phyloP scores from a whole-genome alignment of 2,329 filamentous ascomycete species.

The Botrytis deweyae region DNA sequence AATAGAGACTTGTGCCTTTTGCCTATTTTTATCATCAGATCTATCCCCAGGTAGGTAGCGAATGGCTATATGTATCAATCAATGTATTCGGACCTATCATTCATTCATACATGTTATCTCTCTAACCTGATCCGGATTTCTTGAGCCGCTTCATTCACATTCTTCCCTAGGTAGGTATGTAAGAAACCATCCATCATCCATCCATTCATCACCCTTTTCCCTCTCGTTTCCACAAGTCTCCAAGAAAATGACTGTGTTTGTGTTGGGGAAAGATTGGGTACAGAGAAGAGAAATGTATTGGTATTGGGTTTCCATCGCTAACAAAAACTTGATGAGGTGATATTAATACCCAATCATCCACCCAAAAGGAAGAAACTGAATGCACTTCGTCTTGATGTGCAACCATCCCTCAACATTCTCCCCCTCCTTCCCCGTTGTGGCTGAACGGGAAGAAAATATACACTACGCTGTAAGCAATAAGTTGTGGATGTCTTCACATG shows the following conservation, averaged over 20 bases:
- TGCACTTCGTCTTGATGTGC: background rate
- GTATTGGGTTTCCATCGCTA: background rate
- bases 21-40: background rate
- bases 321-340: constrained; percentile 18
- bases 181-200: too few relatives aligned
- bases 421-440: background rate
- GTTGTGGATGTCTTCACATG: constrained; percentile 8
- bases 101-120: background rate
- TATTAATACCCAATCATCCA: constrained; percentile 9
- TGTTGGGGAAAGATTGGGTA: background rate
- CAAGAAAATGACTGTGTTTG: background rate
- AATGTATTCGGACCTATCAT: background rate
- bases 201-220: background rate
- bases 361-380: background rate
- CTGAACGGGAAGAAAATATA: background rate
- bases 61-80: background rate
- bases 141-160: background rate
- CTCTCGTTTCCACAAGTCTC: background rate
- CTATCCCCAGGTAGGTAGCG: too few relatives aligned
- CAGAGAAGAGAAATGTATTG: background rate
- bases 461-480: background rate
- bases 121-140: background rate
- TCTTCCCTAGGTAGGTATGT: background rate
- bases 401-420: background rate
- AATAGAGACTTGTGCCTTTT: background rate